phyloP scores from a whole-genome alignment of 768 basidiomycete species.

The Exidia glandulosa region DNA sequence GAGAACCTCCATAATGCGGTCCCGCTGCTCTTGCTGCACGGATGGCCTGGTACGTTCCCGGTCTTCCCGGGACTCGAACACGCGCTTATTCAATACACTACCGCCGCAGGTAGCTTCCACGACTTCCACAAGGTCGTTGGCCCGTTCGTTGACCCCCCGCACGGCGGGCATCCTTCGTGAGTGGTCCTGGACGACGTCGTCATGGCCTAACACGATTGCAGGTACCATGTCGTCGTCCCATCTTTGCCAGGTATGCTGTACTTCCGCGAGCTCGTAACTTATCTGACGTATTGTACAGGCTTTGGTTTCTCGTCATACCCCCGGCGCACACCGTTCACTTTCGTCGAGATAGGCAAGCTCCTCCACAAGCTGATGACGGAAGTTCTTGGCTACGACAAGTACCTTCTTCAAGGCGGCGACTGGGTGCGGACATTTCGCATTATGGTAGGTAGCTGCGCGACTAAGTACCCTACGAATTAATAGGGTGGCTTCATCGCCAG shows the following conservation, averaged over 20 bases:
- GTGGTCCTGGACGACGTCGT: not conserved
- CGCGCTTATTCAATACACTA: not conserved
- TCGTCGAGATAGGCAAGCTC: slow-evolving; percentile 6
- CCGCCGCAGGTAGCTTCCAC: slow-evolving; percentile 6
- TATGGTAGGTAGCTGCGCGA: not conserved
- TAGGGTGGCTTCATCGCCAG: not conserved
- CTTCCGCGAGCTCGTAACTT: no score
- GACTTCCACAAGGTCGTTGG: slow-evolving; percentile 12
- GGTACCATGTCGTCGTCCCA: slow-evolving; percentile 10
- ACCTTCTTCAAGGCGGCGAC: slow-evolving; percentile 10
- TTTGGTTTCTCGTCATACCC: slow-evolving; percentile 8
- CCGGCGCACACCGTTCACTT: slow-evolving; percentile 2
- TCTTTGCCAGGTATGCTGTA: slow-evolving; percentile 11
- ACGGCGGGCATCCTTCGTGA: no score
- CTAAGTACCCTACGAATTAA: not conserved
- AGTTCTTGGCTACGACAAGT: slow-evolving; percentile 9
- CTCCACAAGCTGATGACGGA: slow-evolving; percentile 10
- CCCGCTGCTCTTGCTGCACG: slow-evolving; percentile 7
- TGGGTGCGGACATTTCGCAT: slow-evolving; percentile 5
- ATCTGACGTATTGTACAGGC: no score
- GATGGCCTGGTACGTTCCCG: slow-evolving; percentile 8
- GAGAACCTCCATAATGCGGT: slow-evolving; percentile 3
- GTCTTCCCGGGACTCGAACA: not conserved
- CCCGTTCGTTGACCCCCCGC: slow-evolving; percentile 7
- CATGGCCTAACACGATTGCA: not conserved